Evolutionary conservation across 331 rosid species (phyloP).

Genomic region (Phaseolus coccineus): DNA sequence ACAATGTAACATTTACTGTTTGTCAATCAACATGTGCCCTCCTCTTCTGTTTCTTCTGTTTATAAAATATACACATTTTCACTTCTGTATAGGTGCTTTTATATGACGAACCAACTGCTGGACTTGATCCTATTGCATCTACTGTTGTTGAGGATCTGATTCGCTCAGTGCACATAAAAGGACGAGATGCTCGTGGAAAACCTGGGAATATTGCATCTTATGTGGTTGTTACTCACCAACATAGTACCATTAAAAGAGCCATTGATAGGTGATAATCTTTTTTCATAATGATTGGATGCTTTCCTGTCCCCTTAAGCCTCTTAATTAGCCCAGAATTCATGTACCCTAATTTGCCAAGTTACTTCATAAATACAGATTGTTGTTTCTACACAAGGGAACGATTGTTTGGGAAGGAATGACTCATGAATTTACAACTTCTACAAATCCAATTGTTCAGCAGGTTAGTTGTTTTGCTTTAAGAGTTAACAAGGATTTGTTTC

Average conservation of each 20-base stretch:
- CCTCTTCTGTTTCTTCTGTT: conserved; percentile 5
- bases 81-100: conserved; percentile 72
- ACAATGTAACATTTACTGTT: conserved; percentile 1
- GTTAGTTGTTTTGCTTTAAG: conserved; percentile 51
- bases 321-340: conserved; percentile 13
- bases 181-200: conserved; percentile 66
- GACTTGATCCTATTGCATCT: conserved; percentile 99
- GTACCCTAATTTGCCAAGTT: conserved; percentile 23
- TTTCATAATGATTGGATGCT: conserved; percentile 22
- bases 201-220: conserved; percentile 91
- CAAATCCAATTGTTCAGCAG: conserved; percentile 92
- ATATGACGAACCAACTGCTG: conserved; percentile 98
- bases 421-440: conserved; percentile 78
- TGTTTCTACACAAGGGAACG: conserved; percentile 92
- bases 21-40: neutral
- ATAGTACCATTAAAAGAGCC: conserved; percentile 94
- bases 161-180: conserved; percentile 91
- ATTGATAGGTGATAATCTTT: conserved; percentile 75
- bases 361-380: conserved; percentile 60
- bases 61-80: conserved; percentile 35
- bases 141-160: conserved; percentile 98
- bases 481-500: conserved; percentile 8
- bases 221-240: conserved; percentile 97
- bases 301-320: conserved; percentile 5
- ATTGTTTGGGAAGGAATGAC: conserved; percentile 99